A percentile compares a stretch with the other conserved stretches of the same genome.
phyloP scores from a whole-genome alignment of 257 asterid species.

The Scutellaria barbata region DNA sequence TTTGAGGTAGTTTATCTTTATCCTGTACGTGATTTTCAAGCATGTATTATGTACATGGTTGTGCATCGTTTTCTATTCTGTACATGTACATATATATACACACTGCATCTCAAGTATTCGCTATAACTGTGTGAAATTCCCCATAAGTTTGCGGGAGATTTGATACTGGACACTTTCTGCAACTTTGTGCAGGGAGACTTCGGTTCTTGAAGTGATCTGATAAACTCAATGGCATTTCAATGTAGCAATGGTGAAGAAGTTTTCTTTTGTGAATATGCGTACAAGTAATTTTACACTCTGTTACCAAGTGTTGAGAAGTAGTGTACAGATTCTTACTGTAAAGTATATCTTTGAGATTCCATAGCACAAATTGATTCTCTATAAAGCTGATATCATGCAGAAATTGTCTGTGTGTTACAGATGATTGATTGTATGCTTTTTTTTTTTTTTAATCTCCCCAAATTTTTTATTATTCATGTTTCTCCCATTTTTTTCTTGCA shows the following conservation, averaged over 20 bases:
- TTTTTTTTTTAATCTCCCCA: too few relatives aligned
- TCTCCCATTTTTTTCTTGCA: neutral
- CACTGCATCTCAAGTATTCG: too few relatives aligned
- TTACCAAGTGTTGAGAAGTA: conserved; percentile 2
- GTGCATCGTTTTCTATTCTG: neutral
- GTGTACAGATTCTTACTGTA: conserved; percentile 36
- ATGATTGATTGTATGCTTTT: too few relatives aligned
- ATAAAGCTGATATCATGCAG: conserved; percentile 4
- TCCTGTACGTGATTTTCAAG: neutral
- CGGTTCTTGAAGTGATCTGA: conserved; percentile 19
- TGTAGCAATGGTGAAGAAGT: conserved; percentile 16
- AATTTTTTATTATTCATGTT: neutral
- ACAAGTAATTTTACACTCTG: neutral
- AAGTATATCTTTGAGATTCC: conserved; percentile 25
- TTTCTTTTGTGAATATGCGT: conserved; percentile 27
- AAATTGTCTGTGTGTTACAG: neutral
- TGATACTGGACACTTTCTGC: conserved; percentile 11
- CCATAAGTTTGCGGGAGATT: conserved; percentile 9
- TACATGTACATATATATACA: neutral
- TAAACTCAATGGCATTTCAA: conserved; percentile 23
- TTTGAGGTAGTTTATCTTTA: neutral
- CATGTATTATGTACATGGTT: neutral
- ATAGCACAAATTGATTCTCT: conserved; percentile 5
- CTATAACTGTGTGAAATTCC: neutral
- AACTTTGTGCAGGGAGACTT: conserved; percentile 34